phyloP scores from a whole-genome alignment of 75 land plant species.

The Isoetes taiwanensis region DNA sequence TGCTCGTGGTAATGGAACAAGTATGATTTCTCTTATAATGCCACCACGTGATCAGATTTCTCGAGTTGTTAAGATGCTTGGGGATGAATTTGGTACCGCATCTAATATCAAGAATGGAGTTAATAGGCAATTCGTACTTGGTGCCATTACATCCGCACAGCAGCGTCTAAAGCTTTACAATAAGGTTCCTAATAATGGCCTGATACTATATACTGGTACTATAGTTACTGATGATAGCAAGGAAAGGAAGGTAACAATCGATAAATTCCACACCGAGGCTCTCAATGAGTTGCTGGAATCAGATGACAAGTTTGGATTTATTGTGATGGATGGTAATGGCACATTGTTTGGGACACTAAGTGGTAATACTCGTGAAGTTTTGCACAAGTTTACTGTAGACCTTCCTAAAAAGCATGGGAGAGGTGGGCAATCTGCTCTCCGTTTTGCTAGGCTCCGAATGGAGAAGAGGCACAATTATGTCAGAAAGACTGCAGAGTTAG shows the following conservation, averaged over 20 bases:
- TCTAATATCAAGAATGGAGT: constrained; percentile 7
- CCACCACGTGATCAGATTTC: constrained; percentile 1
- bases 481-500: constrained; percentile 34
- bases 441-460: constrained; percentile 50
- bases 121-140: neutral
- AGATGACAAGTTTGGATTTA: constrained; percentile 49
- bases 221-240: no score
- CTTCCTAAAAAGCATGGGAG: constrained; percentile 28
- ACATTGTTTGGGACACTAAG: constrained; percentile 33
- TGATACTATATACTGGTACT: no score
- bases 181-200: neutral
- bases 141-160: constrained; percentile 4
- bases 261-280: constrained; percentile 25
- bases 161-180: constrained; percentile 8
- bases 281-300: constrained; percentile 30
- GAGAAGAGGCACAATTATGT: constrained; percentile 38
- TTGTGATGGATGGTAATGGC: constrained; percentile 48
- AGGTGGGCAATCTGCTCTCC: constrained; percentile 26
- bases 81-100: constrained; percentile 3
- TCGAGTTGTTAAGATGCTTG: constrained; percentile 6
- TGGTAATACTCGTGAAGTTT: constrained; percentile 23
- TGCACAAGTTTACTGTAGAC: constrained; percentile 24
- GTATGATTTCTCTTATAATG: constrained; percentile 6
- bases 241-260: no score
- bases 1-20: neutral